Conservation (phyloP, 2,329 filamentous ascomycete genomes). For the Colletotrichum sansevieriae region DNA sequence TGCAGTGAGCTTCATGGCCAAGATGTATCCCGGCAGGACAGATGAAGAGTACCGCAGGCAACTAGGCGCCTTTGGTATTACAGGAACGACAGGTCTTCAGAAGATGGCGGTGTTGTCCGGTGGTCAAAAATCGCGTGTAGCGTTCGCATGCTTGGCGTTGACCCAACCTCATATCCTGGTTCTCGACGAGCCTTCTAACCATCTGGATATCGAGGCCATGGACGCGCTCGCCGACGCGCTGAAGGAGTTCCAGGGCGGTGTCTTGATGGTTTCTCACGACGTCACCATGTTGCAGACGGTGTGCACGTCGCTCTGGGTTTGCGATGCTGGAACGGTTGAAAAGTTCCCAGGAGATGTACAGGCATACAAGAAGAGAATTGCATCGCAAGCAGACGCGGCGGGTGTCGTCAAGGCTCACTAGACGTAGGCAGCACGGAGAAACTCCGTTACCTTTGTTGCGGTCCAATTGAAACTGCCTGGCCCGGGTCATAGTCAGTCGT, state of each 20-base stretch:
- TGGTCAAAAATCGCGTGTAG: slow-evolving; percentile 98
- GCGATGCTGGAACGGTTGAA: slow-evolving; percentile 92
- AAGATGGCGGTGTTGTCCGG: slow-evolving; percentile 95
- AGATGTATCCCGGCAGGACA: slow-evolving; percentile 87
- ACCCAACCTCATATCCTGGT: slow-evolving; percentile 97
- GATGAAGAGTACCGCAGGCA: slow-evolving; percentile 98
- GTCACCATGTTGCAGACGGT: slow-evolving; percentile 98
- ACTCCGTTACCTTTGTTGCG: neutral
- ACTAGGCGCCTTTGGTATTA: slow-evolving; percentile 89
- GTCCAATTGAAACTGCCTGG: neutral
- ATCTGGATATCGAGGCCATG: slow-evolving; percentile 99
- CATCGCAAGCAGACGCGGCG: slow-evolving; percentile 86
- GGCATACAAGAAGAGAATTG: slow-evolving; percentile 97
- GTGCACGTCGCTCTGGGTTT: slow-evolving; percentile 95
- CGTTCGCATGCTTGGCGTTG: slow-evolving; percentile 95
- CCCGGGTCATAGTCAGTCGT: neutral
- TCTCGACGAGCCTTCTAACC: slow-evolving; percentile 98
- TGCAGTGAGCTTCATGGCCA: slow-evolving; percentile 96
- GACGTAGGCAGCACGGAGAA: slow-evolving; percentile 15
- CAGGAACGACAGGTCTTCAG: slow-evolving; percentile 94
- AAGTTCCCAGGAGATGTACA: slow-evolving; percentile 97
- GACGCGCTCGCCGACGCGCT: slow-evolving; percentile 90
- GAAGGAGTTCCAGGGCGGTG: slow-evolving; percentile 89
- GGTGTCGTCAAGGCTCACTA: slow-evolving; percentile 83
- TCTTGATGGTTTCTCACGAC: slow-evolving; percentile 99